Conservation (phyloP, 805 yeast species). For the Candida khao-thaluensis region DNA sequence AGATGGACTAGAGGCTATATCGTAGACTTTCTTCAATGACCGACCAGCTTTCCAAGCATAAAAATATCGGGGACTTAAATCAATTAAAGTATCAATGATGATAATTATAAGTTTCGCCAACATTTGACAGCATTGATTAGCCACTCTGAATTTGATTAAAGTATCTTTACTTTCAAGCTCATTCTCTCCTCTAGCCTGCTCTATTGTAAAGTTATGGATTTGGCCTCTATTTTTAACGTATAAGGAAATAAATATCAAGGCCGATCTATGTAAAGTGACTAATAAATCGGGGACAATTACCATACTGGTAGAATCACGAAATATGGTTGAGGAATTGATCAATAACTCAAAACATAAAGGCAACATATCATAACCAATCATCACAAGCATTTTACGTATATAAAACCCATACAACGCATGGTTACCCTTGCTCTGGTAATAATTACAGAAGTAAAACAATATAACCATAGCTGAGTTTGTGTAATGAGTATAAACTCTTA, state of each 20-base stretch:
- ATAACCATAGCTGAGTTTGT: slow-evolving; percentile 18
- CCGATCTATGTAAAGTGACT: slow-evolving; percentile 23
- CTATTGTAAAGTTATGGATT: slow-evolving; percentile 2
- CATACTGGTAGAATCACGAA: slow-evolving; percentile 35
- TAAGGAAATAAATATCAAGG: slow-evolving; percentile 24
- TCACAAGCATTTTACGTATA: slow-evolving; percentile 28
- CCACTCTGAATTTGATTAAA: background rate
- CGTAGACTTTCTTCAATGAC: slow-evolving; percentile 35
- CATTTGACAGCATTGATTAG: background rate
- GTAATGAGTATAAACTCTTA: no score
- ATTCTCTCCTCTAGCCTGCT: background rate
- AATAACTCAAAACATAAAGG: slow-evolving; percentile 32
- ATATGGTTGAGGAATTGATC: slow-evolving; percentile 28
- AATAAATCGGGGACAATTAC: slow-evolving; percentile 39
- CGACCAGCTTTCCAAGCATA: slow-evolving; percentile 67
- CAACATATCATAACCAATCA: slow-evolving; percentile 28
- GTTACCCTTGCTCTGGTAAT: slow-evolving; percentile 34
- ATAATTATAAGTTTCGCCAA: background rate
- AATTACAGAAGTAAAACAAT: slow-evolving; percentile 33
- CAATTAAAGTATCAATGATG: slow-evolving; percentile 2
- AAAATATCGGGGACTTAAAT: slow-evolving; percentile 54
- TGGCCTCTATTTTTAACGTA: slow-evolving; percentile 16
- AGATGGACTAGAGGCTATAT: background rate
- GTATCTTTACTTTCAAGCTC: background rate
- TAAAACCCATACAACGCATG: slow-evolving; percentile 31